Conservation (phyloP, 2,329 filamentous ascomycete species). For the Aspergillus sp. region DNA sequence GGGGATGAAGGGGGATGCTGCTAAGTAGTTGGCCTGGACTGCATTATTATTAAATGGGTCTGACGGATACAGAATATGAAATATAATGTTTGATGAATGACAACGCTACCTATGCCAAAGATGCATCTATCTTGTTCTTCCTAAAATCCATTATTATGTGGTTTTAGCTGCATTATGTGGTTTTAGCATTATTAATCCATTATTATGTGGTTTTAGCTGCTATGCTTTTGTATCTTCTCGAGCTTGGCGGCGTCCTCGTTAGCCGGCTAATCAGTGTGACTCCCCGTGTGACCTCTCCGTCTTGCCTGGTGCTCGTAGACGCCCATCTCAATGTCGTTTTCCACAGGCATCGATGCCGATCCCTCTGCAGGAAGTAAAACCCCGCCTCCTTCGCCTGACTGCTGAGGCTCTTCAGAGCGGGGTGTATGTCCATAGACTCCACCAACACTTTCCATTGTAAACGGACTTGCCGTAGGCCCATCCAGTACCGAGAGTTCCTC, state of each 20-base stretch:
- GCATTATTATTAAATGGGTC: background rate
- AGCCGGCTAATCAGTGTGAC: constrained; percentile 14
- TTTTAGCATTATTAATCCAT: background rate
- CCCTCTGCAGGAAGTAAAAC: constrained; percentile 30
- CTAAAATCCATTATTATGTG: background rate
- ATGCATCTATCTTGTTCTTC: background rate
- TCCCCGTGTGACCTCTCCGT: constrained; percentile 36
- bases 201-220: background rate
- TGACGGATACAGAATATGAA: background rate
- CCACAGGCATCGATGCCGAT: constrained; percentile 30
- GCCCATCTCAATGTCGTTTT: constrained; percentile 48
- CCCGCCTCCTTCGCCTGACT: constrained; percentile 17
- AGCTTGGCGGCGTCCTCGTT: background rate
- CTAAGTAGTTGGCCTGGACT: constrained; percentile 6
- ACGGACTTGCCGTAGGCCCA: constrained; percentile 73
- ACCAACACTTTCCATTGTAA: constrained; percentile 76
- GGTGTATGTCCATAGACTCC: constrained; percentile 59
- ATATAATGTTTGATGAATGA: background rate
- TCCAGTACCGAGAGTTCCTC: constrained; percentile 69
- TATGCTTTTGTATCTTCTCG: background rate
- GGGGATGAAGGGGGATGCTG: constrained; percentile 69
- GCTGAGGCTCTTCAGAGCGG: constrained; percentile 16
- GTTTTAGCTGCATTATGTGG: background rate
- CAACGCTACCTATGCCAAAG: background rate
- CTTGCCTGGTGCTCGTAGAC: constrained; percentile 41